Percentiles rank a stretch among this genome's conserved stretches.
Evolutionary conservation across 139 green algal genomes (phyloP).

Genomic region (Chlamydomonas sp.): DNA sequence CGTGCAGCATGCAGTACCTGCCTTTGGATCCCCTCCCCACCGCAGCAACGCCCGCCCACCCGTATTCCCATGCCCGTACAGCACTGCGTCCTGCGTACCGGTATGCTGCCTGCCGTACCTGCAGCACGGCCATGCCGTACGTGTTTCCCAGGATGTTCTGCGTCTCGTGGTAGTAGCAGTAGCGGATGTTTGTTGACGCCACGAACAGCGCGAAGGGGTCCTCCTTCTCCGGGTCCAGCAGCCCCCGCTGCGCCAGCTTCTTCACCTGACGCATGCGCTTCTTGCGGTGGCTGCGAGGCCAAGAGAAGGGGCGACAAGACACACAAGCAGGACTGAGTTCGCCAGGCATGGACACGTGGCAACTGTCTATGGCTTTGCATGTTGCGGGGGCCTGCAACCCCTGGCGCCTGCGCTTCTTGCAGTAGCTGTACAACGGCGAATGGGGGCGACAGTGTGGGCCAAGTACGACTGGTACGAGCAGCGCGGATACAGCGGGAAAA

Average conservation of each 20-base stretch:
- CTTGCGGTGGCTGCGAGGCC: slow-evolving; percentile 82
- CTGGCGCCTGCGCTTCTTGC: no score
- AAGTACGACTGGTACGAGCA: no score
- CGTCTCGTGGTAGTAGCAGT: slow-evolving; percentile 98
- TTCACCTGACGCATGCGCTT: slow-evolving; percentile 98
- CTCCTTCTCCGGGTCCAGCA: slow-evolving; percentile 96
- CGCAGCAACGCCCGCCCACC: no score
- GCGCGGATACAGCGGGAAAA: no score
- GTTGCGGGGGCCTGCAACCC: no score
- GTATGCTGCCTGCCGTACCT: slow-evolving; percentile 60
- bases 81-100: no score
- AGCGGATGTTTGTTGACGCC: slow-evolving; percentile 95
- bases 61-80: no score
- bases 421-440: no score
- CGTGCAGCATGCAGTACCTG: no score
- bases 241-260: slow-evolving; percentile 92
- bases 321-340: neutral
- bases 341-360: neutral
- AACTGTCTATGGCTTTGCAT: no score
- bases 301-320: neutral
- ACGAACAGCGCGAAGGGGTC: slow-evolving; percentile 98
- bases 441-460: no score
- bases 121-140: slow-evolving; percentile 98
- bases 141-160: slow-evolving; percentile 98
- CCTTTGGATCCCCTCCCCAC: no score